Conservation (phyloP, 1,284 basidiomycete genomes). For the Moesziomyces antarcticus region DNA sequence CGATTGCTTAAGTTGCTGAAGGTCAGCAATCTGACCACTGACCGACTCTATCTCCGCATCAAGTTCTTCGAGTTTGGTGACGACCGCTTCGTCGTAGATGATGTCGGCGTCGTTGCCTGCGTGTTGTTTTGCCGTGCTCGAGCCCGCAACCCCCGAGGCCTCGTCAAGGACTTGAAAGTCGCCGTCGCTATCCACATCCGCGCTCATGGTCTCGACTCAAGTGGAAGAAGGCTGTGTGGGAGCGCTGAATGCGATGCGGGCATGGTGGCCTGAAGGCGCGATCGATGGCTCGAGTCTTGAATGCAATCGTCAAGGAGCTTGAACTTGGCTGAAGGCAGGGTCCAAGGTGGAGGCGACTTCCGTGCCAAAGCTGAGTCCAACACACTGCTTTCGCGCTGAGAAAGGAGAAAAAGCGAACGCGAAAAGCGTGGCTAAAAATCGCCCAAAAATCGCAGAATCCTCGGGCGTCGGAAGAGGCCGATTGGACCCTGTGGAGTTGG, state of each 20-base stretch:
- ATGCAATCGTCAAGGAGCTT: too few relatives aligned
- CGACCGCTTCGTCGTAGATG: constrained; percentile 38
- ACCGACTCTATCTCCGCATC: constrained; percentile 44
- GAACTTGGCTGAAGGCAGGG: not conserved
- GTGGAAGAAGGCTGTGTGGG: too few relatives aligned
- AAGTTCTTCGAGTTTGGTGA: constrained; percentile 31
- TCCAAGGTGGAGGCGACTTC: not conserved
- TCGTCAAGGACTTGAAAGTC: constrained; percentile 25
- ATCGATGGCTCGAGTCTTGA: too few relatives aligned
- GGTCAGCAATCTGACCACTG: constrained; percentile 29
- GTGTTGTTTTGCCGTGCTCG: not conserved
- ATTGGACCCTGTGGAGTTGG: not conserved
- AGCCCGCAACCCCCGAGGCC: not conserved
- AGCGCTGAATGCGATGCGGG: too few relatives aligned
- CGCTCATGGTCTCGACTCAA: constrained; percentile 4
- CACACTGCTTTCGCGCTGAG: not conserved
- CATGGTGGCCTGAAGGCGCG: too few relatives aligned
- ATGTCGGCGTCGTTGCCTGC: constrained; percentile 2
- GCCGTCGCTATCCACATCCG: constrained; percentile 9
- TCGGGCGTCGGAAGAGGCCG: not conserved
- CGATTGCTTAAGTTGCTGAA: constrained; percentile 27
- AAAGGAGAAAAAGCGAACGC: not conserved
- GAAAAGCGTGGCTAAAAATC: not conserved
- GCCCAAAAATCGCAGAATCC: not conserved
- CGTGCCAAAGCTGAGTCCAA: too few relatives aligned